A percentile compares a stretch with the other conserved stretches of the same genome.
These are phyloP conservation scores for Zygoascus tannicola DNA, from an alignment of 805 yeast species.

Conservation along the genomic window DNA sequence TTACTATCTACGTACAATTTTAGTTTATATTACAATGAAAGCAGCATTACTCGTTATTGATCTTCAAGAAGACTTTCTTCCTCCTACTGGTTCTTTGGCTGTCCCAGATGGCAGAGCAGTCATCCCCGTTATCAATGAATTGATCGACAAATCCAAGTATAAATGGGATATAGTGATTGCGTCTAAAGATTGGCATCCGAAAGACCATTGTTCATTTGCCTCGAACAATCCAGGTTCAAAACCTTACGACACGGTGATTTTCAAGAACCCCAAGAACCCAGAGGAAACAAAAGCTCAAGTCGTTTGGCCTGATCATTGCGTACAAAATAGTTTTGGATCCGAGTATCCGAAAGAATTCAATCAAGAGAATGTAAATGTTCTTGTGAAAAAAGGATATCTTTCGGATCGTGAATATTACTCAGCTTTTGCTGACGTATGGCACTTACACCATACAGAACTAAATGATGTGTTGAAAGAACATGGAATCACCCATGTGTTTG, in stretches of 20 bases:
- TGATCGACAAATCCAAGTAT: slow-evolving; percentile 31
- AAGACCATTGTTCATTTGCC: slow-evolving; percentile 74
- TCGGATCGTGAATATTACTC: slow-evolving; percentile 78
- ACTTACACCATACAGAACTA: slow-evolving; percentile 58
- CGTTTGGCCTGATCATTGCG: slow-evolving; percentile 91
- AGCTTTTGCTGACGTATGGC: slow-evolving; percentile 77
- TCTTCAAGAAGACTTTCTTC: slow-evolving; percentile 78
- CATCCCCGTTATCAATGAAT: slow-evolving; percentile 41
- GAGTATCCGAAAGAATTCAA: slow-evolving; percentile 45
- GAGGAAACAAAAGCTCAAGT: slow-evolving; percentile 31
- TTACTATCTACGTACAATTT: no score
- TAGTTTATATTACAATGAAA: no score
- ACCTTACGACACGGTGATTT: slow-evolving; percentile 44
- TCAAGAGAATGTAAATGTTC: slow-evolving; percentile 29
- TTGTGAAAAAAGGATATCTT: slow-evolving; percentile 63
- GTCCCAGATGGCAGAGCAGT: slow-evolving; percentile 55
- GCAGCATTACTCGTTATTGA: slow-evolving; percentile 67
- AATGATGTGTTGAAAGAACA: slow-evolving; percentile 37
- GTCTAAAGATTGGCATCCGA: slow-evolving; percentile 87
- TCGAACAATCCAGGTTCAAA: slow-evolving; percentile 41
- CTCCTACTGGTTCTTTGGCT: slow-evolving; percentile 68
- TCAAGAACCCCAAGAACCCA: slow-evolving; percentile 41
- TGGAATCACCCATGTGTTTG: slow-evolving; percentile 49
- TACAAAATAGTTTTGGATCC: slow-evolving; percentile 62
- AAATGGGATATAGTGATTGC: slow-evolving; percentile 59